phyloP scores from a whole-genome alignment of 352 stramenopile genomes.

The Globisporangium mamillatum region DNA sequence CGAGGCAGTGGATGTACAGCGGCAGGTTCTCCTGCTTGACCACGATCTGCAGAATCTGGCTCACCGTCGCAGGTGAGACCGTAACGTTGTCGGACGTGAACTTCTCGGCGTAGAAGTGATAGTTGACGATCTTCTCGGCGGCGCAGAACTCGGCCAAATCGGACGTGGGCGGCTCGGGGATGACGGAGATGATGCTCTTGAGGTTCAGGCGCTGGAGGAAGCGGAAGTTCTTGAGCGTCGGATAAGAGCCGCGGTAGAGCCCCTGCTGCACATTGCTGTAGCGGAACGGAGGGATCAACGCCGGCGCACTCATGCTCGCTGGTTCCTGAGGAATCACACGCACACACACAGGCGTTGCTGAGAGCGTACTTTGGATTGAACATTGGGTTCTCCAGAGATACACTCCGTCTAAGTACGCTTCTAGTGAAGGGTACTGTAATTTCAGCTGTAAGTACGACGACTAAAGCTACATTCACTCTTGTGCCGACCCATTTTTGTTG shows the following conservation, averaged over 20 bases:
- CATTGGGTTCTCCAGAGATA: conserved; percentile 5
- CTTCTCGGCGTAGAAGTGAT: conserved; percentile 85
- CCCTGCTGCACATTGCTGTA: conserved; percentile 83
- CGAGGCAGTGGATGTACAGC: conserved; percentile 87
- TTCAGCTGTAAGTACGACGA: neutral
- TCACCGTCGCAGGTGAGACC: conserved; percentile 66
- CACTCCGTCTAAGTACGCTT: neutral
- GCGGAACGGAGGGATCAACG: conserved; percentile 84
- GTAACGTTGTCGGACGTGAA: conserved; percentile 88
- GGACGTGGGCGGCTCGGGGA: conserved; percentile 72
- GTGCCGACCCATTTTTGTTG: neutral
- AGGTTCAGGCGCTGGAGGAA: conserved; percentile 73
- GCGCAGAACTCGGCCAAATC: conserved; percentile 75
- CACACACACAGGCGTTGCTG: neutral
- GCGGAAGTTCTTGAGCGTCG: conserved; percentile 85
- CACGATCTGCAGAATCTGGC: conserved; percentile 77
- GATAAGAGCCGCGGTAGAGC: conserved; percentile 78
- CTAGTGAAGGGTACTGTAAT: neutral
- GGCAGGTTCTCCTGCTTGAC: conserved; percentile 75
- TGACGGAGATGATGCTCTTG: conserved; percentile 79
- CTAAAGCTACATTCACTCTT: neutral
- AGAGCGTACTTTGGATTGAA: neutral
- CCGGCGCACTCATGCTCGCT: conserved; percentile 42
- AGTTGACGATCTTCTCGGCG: conserved; percentile 61
- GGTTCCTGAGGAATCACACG: neutral